Conservation (phyloP, 257 asterid genomes). For the Capsicum chinense region DNA sequence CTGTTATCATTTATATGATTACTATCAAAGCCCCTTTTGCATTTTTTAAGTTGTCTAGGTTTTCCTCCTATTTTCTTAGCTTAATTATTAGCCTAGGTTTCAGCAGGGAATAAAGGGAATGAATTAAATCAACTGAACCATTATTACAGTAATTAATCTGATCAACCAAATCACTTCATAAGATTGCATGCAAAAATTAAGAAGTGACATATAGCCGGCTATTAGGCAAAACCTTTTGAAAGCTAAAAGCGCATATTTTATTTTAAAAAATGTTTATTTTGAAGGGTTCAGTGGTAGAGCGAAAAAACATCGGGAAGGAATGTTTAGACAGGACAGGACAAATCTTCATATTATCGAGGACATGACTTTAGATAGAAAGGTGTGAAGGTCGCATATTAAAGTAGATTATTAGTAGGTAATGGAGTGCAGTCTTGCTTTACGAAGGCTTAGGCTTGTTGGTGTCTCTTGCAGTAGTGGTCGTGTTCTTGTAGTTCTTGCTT, state of each 20-base stretch:
- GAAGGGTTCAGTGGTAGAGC: no score
- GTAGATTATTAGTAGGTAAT: no score
- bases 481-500: no score
- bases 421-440: no score
- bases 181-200: conserved; percentile 9
- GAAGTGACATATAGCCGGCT: neutral
- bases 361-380: no score
- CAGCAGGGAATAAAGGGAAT: conserved; percentile 22
- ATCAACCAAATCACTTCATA: conserved; percentile 10
- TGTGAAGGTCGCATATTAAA: no score
- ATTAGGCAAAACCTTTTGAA: neutral
- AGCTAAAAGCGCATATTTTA: neutral
- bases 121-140: conserved; percentile 1
- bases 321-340: no score
- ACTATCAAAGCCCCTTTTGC: neutral
- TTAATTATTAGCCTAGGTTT: conserved; percentile 23
- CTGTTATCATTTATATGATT: conserved; percentile 22
- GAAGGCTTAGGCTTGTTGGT: no score
- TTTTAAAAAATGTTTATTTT: neutral
- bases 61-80: neutral
- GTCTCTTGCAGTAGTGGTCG: no score
- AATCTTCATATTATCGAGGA: no score
- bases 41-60: neutral
- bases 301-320: no score
- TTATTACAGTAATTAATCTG: neutral